Conservation (phyloP, 208 protist genomes). For the Blechomonas ayalai region DNA sequence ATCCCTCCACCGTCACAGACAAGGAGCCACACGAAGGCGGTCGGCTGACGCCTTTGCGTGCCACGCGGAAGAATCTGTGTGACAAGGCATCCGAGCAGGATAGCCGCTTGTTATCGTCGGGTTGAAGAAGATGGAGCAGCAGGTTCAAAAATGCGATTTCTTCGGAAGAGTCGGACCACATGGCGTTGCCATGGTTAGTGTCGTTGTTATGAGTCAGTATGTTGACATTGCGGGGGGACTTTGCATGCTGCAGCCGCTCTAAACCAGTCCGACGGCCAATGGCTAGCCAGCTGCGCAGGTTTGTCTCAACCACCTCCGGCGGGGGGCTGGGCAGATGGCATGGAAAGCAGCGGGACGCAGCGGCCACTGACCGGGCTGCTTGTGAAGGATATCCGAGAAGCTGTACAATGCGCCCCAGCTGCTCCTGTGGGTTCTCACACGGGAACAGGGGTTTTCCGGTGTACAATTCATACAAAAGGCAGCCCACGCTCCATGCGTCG, state of each 20-base stretch:
- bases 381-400: constrained; percentile 64
- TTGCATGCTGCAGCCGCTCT: neutral
- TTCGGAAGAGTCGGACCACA: constrained; percentile 7
- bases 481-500: constrained; percentile 92
- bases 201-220: neutral
- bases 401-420: constrained; percentile 88
- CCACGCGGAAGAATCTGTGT: constrained; percentile 49
- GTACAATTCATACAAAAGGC: constrained; percentile 88
- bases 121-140: constrained; percentile 56
- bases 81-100: constrained; percentile 58
- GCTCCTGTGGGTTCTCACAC: constrained; percentile 80
- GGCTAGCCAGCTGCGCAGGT: neutral
- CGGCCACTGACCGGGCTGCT: constrained; percentile 22
- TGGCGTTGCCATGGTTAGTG: constrained; percentile 5
- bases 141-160: constrained; percentile 49
- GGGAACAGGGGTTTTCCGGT: constrained; percentile 93
- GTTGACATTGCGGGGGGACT: constrained; percentile 4
- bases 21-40: no score
- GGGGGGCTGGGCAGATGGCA: constrained; percentile 4
- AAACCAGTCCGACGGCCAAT: neutral
- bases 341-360: constrained; percentile 14
- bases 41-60: neutral
- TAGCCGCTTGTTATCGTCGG: constrained; percentile 47
- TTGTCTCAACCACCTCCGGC: neutral
- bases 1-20: no score